Evolutionary conservation across 768 basidiomycete species (phyloP).

Genomic region (Podaxis rugospora): DNA sequence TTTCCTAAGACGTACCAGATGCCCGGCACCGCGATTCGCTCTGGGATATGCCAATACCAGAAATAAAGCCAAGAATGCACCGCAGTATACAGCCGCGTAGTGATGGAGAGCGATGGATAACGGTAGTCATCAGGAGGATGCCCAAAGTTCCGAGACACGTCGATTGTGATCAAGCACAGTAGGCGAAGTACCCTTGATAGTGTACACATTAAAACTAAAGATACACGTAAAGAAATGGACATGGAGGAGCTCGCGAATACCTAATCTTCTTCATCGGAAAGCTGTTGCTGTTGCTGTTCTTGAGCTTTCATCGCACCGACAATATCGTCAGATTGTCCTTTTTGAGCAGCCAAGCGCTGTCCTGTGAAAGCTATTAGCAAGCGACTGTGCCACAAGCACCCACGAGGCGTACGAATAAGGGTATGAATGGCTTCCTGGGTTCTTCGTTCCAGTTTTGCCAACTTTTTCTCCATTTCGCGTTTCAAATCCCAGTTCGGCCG

Average conservation of each 20-base stretch:
- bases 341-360: slow-evolving; percentile 74
- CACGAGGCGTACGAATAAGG: slow-evolving; percentile 71
- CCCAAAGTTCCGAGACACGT: neutral
- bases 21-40: neutral
- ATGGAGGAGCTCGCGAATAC: neutral
- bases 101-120: neutral
- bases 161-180: neutral
- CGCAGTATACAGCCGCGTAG: neutral
- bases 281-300: slow-evolving; percentile 49
- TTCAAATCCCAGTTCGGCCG: slow-evolving; percentile 96
- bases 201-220: slow-evolving; percentile 9
- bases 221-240: slow-evolving; percentile 22
- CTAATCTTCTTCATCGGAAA: slow-evolving; percentile 60
- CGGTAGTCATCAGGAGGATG: neutral
- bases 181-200: neutral
- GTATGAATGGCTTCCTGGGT: slow-evolving; percentile 92
- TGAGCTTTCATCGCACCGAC: slow-evolving; percentile 82
- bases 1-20: neutral
- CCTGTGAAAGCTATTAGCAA: slow-evolving; percentile 37
- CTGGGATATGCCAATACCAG: neutral
- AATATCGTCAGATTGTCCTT: slow-evolving; percentile 74
- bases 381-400: neutral
- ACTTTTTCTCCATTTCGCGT: slow-evolving; percentile 87
- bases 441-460: slow-evolving; percentile 83
- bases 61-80: neutral